Evolutionary conservation across 768 basidiomycete species (phyloP), one percentile per base, ranked within the genome.

Genomic region (Leccinum uliginosum): DNA sequence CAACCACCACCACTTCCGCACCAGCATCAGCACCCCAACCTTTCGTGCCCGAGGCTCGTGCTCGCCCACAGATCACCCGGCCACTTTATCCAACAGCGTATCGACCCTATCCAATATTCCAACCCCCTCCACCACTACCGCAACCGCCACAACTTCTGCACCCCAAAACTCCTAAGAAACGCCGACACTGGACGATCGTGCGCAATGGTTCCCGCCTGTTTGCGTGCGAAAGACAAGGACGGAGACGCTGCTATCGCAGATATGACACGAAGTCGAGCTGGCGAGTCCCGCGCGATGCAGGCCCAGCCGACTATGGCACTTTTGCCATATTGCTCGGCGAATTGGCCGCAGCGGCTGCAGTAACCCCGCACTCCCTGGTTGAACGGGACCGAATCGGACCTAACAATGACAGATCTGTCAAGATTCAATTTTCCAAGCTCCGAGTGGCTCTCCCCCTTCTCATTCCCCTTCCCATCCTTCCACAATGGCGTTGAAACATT

Each of bases 151-250:
- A n/a, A n/a, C n/a, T n/a, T n/a, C n/a, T n/a, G n/a, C n/a, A n/a
- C n/a, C n/a, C n/a, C n/a, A n/a, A n/a, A n/a, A n/a, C n/a, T 26
- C 44, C 49, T 29, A 54, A 56, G 32, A 75, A 78, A 54, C 76
- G 81, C 51, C 78, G 79, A 11, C 84, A 89, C 64, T 90, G 87
- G 87, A 76, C 74, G 4, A 73, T 90, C 43, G 61, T 71, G 11
- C 83, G 86, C 23, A 83, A 79, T 56, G 70, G n/a, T 77, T 0
- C 73, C 76, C 1, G 68, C 73, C 5, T 80, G 83, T 14, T 71
- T 71, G 26, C 81, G 78, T 54, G 73, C 72, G 17, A 77, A 82
- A 65, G 78, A 83, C n/a, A 78, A 74, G 61, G 84, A 84, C 0
- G 76, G 79, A 4, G 82, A 83, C 1, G 17, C 32, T 0, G n/a